Base-by-base conservation (phyloP, 164 flowering plant genomes). In the Kingdonia uniflora region DNA sequence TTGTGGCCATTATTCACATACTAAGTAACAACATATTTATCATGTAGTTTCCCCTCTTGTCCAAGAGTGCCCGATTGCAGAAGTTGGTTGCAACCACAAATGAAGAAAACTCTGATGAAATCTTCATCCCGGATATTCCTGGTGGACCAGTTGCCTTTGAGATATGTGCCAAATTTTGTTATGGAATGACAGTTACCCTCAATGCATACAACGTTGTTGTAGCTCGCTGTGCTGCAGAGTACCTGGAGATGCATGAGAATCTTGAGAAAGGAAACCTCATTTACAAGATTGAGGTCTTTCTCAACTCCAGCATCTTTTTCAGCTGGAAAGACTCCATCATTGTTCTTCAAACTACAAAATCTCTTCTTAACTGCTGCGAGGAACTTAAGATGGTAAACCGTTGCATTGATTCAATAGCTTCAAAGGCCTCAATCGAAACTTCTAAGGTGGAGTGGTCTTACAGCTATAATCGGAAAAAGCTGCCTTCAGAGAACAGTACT, bases 291-390 rank as follows among this genome's bases (percentile, higher is more conserved):
- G 96, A 89, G 42, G 86, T 87, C 26, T 94, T 89, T 67, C 79
- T 88, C n/a, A 81, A 63, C 65, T 77, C 95, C 12, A 78, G 85
- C 74, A 72, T 94, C 46, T 80, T 89, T 43, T 72, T 90, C 38
- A 77, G 90, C 70, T 89, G 97, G 97, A 84, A 90, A 67, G 95
- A 86, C 61, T 94, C 97, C 6, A 89, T 94, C 20, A 84, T 87
- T 47, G 82, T 78, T 61, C 92, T 94, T 25, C 97, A 94, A 62
- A 67, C 91, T 10, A 74, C 87, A 5, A 77, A 68, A 54, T 59
- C 80, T 37, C 49, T 81, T n/a, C 62, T 75, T 19, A 85, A 84
- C 5, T 64, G 81, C 57, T 64, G 75, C 19, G 95, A 94, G 71
- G 92, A 94, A 29, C 65, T 83, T 47, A 86, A 86, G 66, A 29